phyloP scores from a whole-genome alignment of 441 rosid species.

The Gossypium davidsonii region DNA sequence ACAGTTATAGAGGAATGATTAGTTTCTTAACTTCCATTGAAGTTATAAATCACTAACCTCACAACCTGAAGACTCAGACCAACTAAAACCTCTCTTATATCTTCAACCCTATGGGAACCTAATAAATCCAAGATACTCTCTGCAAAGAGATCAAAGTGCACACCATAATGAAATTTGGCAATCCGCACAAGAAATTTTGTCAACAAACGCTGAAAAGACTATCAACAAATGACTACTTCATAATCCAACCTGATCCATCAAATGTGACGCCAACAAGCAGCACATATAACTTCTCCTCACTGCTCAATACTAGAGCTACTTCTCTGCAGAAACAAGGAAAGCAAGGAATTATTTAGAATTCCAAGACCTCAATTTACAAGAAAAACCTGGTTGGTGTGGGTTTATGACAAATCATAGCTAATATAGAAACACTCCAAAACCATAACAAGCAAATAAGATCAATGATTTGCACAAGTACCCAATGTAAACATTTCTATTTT shows the following conservation, averaged over 20 bases:
- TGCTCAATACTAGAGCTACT: slow-evolving; percentile 62
- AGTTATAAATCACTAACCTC: slow-evolving; percentile 50
- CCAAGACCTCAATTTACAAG: background rate
- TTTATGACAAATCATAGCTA: background rate
- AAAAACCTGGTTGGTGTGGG: background rate
- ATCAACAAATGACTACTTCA: slow-evolving; percentile 20
- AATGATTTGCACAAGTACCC: background rate
- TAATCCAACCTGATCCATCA: slow-evolving; percentile 62
- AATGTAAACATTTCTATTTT: background rate
- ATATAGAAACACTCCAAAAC: background rate
- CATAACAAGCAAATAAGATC: background rate
- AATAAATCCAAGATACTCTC: slow-evolving; percentile 52
- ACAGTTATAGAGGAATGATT: slow-evolving; percentile 21
- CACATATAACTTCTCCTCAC: slow-evolving; percentile 54
- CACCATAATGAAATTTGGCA: slow-evolving; percentile 23
- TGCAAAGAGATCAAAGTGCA: slow-evolving; percentile 33
- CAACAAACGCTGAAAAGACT: slow-evolving; percentile 8
- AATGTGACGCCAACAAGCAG: slow-evolving; percentile 52
- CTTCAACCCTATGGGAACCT: slow-evolving; percentile 60
- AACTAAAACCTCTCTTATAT: slow-evolving; percentile 54
- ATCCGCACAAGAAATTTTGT: slow-evolving; percentile 12
- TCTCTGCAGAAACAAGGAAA: slow-evolving; percentile 24
- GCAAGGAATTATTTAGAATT: background rate
- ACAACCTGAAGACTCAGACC: slow-evolving; percentile 79
- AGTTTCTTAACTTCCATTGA: slow-evolving; percentile 6